Evolutionary conservation across 2,329 filamentous ascomycete genomes (phyloP).

Genomic region (Teratosphaeria epicoccoides): DNA sequence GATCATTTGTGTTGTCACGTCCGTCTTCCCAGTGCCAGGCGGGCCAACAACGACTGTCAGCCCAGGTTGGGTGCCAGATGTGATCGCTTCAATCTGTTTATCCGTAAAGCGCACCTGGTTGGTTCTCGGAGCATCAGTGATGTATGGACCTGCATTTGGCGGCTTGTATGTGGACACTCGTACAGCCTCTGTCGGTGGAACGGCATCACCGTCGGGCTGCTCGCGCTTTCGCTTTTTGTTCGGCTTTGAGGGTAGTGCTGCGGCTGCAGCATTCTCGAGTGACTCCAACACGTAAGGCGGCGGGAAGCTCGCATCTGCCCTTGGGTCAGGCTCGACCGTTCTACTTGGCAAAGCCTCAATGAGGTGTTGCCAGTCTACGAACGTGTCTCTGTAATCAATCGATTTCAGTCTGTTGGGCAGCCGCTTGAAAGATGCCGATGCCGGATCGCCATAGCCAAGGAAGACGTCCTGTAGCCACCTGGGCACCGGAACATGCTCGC

Average conservation of each 20-base stretch:
- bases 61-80: slow-evolving; percentile 87
- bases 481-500: slow-evolving; percentile 67
- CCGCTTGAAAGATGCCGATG: slow-evolving; percentile 75
- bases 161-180: slow-evolving; percentile 85
- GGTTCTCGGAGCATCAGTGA: slow-evolving; percentile 66
- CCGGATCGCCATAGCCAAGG: slow-evolving; percentile 89
- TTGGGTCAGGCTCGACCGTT: slow-evolving; percentile 67
- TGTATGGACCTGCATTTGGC: slow-evolving; percentile 81
- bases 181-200: slow-evolving; percentile 51
- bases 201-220: slow-evolving; percentile 50
- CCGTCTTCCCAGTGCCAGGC: slow-evolving; percentile 96
- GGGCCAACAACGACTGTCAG: slow-evolving; percentile 90
- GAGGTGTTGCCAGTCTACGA: slow-evolving; percentile 90
- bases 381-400: slow-evolving; percentile 87
- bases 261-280: slow-evolving; percentile 31
- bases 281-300: slow-evolving; percentile 77
- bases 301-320: slow-evolving; percentile 61
- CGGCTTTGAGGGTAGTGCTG: slow-evolving; percentile 42
- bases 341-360: slow-evolving; percentile 82
- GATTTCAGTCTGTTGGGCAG: slow-evolving; percentile 65
- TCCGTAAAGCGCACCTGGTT: slow-evolving; percentile 85
- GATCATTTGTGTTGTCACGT: slow-evolving; percentile 96
- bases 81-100: slow-evolving; percentile 82
- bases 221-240: slow-evolving; percentile 84
- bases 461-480: slow-evolving; percentile 95